These are phyloP conservation scores for sweet orange (Citrus sinensis) DNA, from an alignment of 345 rosid species.

Conservation along the genomic window DVS_A1.0 CM039168.1:27332001-27332500, in stretches of 20 bases:
- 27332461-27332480: background rate
- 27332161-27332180: background rate
- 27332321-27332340: background rate
- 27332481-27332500: background rate
- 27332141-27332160: slow-evolving; percentile 19
- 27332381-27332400: slow-evolving; percentile 8
- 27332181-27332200: background rate
- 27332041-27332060: background rate
- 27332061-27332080: slow-evolving; percentile 22
- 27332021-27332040: background rate
- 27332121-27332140: background rate
- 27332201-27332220: background rate
- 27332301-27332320: background rate
- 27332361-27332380: slow-evolving; percentile 27
- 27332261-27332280: slow-evolving; percentile 23
- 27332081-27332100: slow-evolving; percentile 34
- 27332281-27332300: slow-evolving; percentile 14
- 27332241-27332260: slow-evolving; percentile 20
- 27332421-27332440: too few relatives aligned
- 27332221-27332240: slow-evolving; percentile 15
- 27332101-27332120: background rate
- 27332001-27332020: too few relatives aligned
- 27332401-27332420: slow-evolving; percentile 5
- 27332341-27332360: slow-evolving; percentile 18
- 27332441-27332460: background rate